Percentiles rank a stretch among this genome's conserved stretches.
phyloP scores from a whole-genome alignment of 768 basidiomycete species.

The Hericium alpestre region DNA sequence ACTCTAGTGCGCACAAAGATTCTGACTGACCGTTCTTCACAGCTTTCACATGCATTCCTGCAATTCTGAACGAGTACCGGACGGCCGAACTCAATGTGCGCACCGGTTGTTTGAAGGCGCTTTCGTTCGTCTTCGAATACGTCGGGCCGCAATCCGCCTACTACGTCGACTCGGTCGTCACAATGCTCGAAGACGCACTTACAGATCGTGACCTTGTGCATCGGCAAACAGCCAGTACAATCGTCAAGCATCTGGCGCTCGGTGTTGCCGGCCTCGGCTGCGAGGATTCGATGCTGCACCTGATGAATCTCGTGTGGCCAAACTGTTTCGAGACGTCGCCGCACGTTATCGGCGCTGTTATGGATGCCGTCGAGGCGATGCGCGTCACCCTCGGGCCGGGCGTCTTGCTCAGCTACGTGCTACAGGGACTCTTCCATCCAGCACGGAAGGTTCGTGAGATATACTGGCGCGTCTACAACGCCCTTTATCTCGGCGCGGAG shows the following conservation, averaged over 20 bases:
- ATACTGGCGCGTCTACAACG: conserved; percentile 95
- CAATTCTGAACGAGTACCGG: conserved; percentile 96
- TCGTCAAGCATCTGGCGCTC: conserved; percentile 95
- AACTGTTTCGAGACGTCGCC: conserved; percentile 98
- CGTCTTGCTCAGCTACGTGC: conserved; percentile 79
- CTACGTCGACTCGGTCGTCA: conserved; percentile 94
- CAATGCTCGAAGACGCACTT: conserved; percentile 95
- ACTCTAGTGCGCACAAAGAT: neutral
- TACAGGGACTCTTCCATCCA: conserved; percentile 96
- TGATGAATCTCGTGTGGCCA: conserved; percentile 98
- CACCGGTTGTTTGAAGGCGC: conserved; percentile 95
- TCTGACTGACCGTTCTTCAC: conserved; percentile 7
- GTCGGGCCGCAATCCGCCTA: conserved; percentile 94
- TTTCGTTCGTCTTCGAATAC: conserved; percentile 99
- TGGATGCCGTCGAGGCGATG: conserved; percentile 98
- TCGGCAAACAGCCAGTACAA: conserved; percentile 94
- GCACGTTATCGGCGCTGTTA: conserved; percentile 94
- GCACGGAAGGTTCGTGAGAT: conserved; percentile 95
- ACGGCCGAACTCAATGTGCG: conserved; percentile 98
- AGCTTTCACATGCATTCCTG: conserved; percentile 98
- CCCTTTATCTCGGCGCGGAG: conserved; percentile 80
- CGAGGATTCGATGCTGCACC: conserved; percentile 94
- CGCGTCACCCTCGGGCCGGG: conserved; percentile 92
- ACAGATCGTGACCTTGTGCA: conserved; percentile 98
- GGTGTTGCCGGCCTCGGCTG: conserved; percentile 95